Evolutionary conservation across 768 basidiomycete species (phyloP).

Genomic region (Amanita jacksonii): DNA sequence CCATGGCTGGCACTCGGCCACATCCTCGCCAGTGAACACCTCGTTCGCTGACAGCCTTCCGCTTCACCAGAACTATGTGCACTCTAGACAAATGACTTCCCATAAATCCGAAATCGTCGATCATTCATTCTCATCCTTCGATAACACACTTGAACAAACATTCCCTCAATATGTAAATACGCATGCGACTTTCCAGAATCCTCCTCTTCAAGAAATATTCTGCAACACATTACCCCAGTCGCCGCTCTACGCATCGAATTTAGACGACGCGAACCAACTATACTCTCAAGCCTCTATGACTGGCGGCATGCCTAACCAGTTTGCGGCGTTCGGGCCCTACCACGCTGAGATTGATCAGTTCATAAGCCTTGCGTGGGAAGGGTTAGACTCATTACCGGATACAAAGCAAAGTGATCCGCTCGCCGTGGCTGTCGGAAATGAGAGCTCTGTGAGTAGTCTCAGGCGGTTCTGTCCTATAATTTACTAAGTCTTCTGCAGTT

Average conservation of each 20-base stretch:
- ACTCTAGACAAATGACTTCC: background rate
- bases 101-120: conserved; percentile 4
- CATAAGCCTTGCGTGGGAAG: conserved; percentile 23
- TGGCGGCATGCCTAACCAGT: conserved; percentile 23
- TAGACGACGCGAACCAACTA: conserved; percentile 15
- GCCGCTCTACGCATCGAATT: conserved; percentile 10
- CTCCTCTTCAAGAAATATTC: conserved; percentile 10
- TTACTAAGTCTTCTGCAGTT: conserved; percentile 11
- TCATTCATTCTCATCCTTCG: conserved; percentile 18
- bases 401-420: conserved; percentile 21
- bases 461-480: background rate
- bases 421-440: conserved; percentile 21
- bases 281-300: conserved; percentile 22
- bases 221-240: conserved; percentile 9
- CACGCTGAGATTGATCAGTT: conserved; percentile 20
- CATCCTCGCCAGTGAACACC: conserved; percentile 13
- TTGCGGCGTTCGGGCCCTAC: conserved; percentile 21
- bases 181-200: conserved; percentile 9
- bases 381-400: conserved; percentile 15
- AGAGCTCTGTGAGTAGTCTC: conserved; percentile 19
- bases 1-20: conserved; percentile 14
- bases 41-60: conserved; percentile 14
- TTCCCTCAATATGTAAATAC: conserved; percentile 14
- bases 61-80: conserved; percentile 11
- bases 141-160: conserved; percentile 23